These are phyloP conservation scores for Gymnopus androsaceus DNA, from an alignment of 1,284 basidiomycete genomes.

Conservation along the genomic window DNA sequence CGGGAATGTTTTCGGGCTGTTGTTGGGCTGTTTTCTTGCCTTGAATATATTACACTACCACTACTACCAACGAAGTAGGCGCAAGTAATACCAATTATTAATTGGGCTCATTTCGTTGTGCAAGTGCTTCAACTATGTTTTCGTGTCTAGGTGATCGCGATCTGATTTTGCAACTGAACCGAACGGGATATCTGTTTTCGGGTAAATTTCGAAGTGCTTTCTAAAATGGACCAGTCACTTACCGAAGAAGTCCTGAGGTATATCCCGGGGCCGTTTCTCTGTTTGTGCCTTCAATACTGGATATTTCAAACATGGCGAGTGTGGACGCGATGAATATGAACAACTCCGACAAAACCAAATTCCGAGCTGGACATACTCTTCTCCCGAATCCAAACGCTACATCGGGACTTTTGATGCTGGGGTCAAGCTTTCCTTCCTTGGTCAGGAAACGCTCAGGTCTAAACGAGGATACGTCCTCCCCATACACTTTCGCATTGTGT, in stretches of 20 bases:
- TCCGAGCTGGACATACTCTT: conserved; percentile 17
- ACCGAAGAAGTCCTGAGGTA: conserved; percentile 17
- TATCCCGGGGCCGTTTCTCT: background rate
- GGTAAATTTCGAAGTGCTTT: background rate
- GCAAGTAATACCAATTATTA: too few species aligned
- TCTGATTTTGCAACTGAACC: conserved; percentile 12
- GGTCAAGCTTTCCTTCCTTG: conserved; percentile 10
- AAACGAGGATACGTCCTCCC: conserved; percentile 10
- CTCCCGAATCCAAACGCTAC: conserved; percentile 19
- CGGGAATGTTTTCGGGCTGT: too few species aligned
- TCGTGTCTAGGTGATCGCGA: conserved; percentile 10
- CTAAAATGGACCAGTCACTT: background rate
- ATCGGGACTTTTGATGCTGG: conserved; percentile 8
- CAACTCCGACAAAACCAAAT: conserved; percentile 5
- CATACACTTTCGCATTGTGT: conserved; percentile 14
- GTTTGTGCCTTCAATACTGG: background rate
- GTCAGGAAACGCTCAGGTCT: conserved; percentile 20
- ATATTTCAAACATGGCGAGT: conserved; percentile 15
- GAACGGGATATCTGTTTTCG: conserved; percentile 13
- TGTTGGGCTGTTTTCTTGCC: too few species aligned
- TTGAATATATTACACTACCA: too few species aligned
- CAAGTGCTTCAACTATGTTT: background rate
- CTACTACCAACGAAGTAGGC: too few species aligned
- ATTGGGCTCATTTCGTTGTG: background rate
- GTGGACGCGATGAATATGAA: conserved; percentile 16